Evolutionary conservation across 2,329 filamentous ascomycete genomes (phyloP).

Genomic region (Esteya vermicola): DNA sequence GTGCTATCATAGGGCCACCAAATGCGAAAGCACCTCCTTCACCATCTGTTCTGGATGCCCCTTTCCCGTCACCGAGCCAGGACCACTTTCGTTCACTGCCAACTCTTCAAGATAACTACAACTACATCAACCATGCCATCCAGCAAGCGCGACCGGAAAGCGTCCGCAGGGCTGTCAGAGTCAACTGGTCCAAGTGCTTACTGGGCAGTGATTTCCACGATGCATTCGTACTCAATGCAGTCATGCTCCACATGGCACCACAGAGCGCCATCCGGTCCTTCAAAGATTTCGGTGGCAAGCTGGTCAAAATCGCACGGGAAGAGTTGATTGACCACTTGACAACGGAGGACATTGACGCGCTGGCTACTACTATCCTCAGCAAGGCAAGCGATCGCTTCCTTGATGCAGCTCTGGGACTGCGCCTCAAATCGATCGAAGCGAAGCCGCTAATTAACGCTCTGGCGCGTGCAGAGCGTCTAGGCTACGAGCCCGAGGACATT

Average conservation of each 20-base stretch:
- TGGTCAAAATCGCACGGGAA: slow-evolving; percentile 24
- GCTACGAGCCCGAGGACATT: slow-evolving; percentile 37
- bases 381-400: slow-evolving; percentile 35
- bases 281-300: slow-evolving; percentile 28
- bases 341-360: slow-evolving; percentile 27
- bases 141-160: slow-evolving; percentile 25
- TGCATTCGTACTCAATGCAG: slow-evolving; percentile 36
- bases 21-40: slow-evolving; percentile 7
- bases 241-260: slow-evolving; percentile 28
- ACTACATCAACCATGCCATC: slow-evolving; percentile 24
- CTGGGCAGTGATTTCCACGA: slow-evolving; percentile 37
- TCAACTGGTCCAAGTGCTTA: slow-evolving; percentile 35
- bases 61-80: slow-evolving; percentile 18
- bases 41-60: slow-evolving; percentile 12
- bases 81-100: slow-evolving; percentile 16
- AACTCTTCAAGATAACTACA: slow-evolving; percentile 25
- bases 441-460: slow-evolving; percentile 41
- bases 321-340: slow-evolving; percentile 28
- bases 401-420: slow-evolving; percentile 34
- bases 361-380: slow-evolving; percentile 27
- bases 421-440: slow-evolving; percentile 38
- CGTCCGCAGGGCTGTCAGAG: slow-evolving; percentile 33
- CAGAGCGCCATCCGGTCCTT: slow-evolving; percentile 24
- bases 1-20: too few species aligned
- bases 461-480: slow-evolving; percentile 40